A percentile compares a stretch with the other conserved stretches of the same genome.
Evolutionary conservation across 208 protist genomes (phyloP).

Genomic region (Jaenimonas drosophilae): DNA sequence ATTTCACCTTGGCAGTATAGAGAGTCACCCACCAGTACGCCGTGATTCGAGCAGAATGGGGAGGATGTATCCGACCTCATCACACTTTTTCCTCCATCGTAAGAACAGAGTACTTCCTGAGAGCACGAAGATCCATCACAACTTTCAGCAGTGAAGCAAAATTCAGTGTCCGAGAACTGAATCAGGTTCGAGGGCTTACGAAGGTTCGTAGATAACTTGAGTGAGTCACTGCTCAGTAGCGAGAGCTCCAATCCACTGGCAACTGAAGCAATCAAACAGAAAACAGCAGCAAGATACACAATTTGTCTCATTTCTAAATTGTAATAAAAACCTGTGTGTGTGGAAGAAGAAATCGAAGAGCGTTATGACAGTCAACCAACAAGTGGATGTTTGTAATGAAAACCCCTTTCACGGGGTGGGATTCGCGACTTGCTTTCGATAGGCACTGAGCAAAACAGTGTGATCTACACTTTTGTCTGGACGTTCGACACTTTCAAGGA

Average conservation of each 20-base stretch:
- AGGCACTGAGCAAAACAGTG: not conserved
- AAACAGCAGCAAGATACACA: not conserved
- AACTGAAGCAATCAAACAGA: no score
- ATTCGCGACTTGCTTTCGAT: not conserved
- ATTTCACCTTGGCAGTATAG: slow-evolving; percentile 39
- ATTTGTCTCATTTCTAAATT: not conserved
- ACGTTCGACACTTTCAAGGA: slow-evolving; percentile 77
- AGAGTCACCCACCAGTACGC: slow-evolving; percentile 26
- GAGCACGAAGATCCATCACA: slow-evolving; percentile 15
- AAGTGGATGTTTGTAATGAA: slow-evolving; percentile 4
- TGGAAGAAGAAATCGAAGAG: slow-evolving; percentile 2
- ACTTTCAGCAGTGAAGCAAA: slow-evolving; percentile 15
- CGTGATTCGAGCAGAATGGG: slow-evolving; percentile 37
- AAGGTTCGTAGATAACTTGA: no score
- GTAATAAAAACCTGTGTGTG: no score
- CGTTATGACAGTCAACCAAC: not conserved
- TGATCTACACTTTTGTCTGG: slow-evolving; percentile 26
- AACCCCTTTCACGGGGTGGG: not conserved
- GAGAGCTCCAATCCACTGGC: no score
- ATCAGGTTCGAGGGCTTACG: slow-evolving; percentile 10
- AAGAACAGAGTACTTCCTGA: slow-evolving; percentile 29
- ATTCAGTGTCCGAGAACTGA: slow-evolving; percentile 22
- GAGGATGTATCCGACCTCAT: slow-evolving; percentile 11
- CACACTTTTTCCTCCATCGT: slow-evolving; percentile 36
- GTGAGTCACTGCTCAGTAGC: no score